Percentiles rank a stretch among this genome's conserved stretches.
phyloP scores from a whole-genome alignment of 768 basidiomycete species.

The Mycena capillaripes region DNA sequence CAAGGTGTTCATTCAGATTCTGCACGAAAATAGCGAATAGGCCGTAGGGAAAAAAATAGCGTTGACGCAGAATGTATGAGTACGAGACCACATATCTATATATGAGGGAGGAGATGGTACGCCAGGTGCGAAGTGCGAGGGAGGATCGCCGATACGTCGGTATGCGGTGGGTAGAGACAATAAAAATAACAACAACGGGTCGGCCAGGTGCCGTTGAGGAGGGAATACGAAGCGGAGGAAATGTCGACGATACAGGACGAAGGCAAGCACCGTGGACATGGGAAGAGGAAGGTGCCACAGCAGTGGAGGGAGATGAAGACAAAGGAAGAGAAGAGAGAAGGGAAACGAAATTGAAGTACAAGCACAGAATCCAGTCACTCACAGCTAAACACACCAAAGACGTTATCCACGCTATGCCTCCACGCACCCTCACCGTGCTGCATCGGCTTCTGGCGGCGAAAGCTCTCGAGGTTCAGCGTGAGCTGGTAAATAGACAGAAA shows the following conservation, averaged over 20 bases:
- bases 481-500: too few relatives aligned
- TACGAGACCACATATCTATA: not conserved
- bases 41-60: not conserved
- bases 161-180: constrained; percentile 4
- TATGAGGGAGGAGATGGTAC: not conserved
- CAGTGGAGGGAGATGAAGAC: constrained; percentile 7
- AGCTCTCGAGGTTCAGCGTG: too few relatives aligned
- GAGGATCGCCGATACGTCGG: not conserved
- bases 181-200: too few relatives aligned
- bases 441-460: too few relatives aligned
- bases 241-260: not conserved
- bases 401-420: too few relatives aligned
- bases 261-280: constrained; percentile 2
- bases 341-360: constrained; percentile 7
- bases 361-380: not conserved
- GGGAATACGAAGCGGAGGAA: constrained; percentile 3
- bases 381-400: too few relatives aligned
- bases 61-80: not conserved
- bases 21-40: constrained; percentile 3
- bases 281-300: constrained; percentile 1
- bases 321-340: not conserved
- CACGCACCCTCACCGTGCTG: constrained; percentile 1
- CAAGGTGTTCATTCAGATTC: constrained; percentile 3
- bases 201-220: constrained; percentile 1
- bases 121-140: constrained; percentile 1